Base-by-base conservation (phyloP, 2,329 filamentous ascomycete genomes). In the Trichoderma arundinaceum region DNA sequence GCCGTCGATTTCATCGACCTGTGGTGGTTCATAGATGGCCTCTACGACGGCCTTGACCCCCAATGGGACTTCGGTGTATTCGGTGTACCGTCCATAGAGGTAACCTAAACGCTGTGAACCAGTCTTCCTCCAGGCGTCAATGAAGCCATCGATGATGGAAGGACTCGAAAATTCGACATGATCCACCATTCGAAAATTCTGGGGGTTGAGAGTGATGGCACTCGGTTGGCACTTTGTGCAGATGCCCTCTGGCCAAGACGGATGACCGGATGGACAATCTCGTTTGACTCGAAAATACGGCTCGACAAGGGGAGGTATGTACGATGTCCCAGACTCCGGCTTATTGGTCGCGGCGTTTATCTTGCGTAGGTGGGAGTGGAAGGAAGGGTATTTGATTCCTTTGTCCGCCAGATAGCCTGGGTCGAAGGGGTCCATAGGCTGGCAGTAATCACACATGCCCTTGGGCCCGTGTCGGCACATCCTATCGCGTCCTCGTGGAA, bases 381-480 rank as follows among this genome's bases (percentile, higher is more conserved):
- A 97, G 0, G 95, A 98, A 33, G 95, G 84, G 78, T 99, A 96
- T 78, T 99, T 99, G 84, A 99, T 97, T 84, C 97, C 97, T 83
- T 94, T 96, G 72, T 99, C 94, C 35, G 88, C 87, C 17, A 99
- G 85, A 73, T 97, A 97, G 64, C 88, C 88, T n/a, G 90, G 78
- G 74, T 96, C 90, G 78, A 96, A 99, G 0, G 95, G 95, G 74
- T 99, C 95, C 58, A 98, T 81, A 0, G 96, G 96, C 87, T 96
- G 96, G 81, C 95, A 99, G 79, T 97, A 96, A 79, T 99, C 95
- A 78, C 95, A 99, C 95, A 99, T 99, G 76, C 95, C 95, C 79
- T 97, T 98, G 59, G 91, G 89, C 1, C 94, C 94, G 77, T 99
- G 95, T 68, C 92, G 90, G 81, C 95, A 99, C 93, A 99, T 95